Conservation (phyloP, 768 basidiomycete genomes). For the Hericium coralloides region DNA sequence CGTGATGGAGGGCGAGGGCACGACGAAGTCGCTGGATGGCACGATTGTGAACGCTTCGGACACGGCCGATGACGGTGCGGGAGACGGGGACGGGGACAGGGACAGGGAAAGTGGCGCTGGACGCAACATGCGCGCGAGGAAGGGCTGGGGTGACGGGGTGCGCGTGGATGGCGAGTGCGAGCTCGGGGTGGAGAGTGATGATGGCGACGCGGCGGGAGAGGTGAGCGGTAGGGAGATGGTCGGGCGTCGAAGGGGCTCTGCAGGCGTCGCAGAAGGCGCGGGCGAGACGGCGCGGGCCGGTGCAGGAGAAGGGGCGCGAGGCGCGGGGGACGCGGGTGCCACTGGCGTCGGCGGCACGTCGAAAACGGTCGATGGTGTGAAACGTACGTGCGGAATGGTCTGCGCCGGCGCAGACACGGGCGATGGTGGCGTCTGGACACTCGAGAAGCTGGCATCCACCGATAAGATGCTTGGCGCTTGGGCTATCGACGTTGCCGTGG, state of each 20-base stretch:
- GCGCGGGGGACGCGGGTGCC: not conserved
- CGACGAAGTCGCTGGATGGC: slow-evolving; percentile 11
- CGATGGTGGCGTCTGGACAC: not conserved
- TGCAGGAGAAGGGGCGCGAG: not conserved
- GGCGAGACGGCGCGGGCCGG: not conserved
- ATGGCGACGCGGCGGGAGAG: not conserved
- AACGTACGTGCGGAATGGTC: slow-evolving; percentile 3
- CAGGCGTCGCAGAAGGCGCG: not conserved
- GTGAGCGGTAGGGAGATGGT: not conserved
- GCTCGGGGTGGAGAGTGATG: not conserved
- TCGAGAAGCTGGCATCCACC: not conserved
- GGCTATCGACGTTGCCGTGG: not conserved
- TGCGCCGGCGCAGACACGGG: not conserved
- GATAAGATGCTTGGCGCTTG: not conserved
- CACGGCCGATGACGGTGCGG: slow-evolving; percentile 1
- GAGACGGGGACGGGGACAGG: not conserved
- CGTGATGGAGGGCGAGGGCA: not conserved
- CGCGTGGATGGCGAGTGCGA: not conserved
- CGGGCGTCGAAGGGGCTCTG: not conserved
- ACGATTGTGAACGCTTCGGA: slow-evolving; percentile 8
- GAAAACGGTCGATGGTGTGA: slow-evolving; percentile 8
- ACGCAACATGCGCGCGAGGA: not conserved
- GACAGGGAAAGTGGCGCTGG: not conserved
- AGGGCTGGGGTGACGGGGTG: not conserved
- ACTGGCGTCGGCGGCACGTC: not conserved